Evolutionary conservation across 805 yeast species (phyloP).

Genomic region (Metschnikowia proteae): DNA sequence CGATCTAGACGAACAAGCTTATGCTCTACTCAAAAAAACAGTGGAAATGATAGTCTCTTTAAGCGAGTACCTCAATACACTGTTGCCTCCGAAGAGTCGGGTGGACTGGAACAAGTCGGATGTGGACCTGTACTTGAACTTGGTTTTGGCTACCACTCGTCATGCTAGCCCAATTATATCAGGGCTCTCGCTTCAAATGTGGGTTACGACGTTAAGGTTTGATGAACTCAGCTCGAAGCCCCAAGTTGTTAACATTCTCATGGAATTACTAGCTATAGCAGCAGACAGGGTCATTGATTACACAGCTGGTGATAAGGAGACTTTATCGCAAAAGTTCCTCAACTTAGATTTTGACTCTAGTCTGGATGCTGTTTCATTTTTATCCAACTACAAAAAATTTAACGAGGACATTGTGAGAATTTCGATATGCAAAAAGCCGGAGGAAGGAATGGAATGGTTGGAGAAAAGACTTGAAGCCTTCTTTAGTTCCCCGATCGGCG

Average conservation of each 20-base stretch:
- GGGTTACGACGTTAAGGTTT: slow-evolving; percentile 85
- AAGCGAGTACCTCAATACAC: slow-evolving; percentile 68
- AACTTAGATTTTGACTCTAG: slow-evolving; percentile 86
- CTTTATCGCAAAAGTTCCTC: slow-evolving; percentile 59
- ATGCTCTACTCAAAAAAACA: slow-evolving; percentile 80
- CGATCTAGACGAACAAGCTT: slow-evolving; percentile 73
- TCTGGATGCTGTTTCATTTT: slow-evolving; percentile 73
- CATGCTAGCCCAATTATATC: slow-evolving; percentile 87
- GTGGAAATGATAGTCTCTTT: slow-evolving; percentile 90
- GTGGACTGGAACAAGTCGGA: slow-evolving; percentile 56
- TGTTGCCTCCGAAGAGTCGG: slow-evolving; percentile 32
- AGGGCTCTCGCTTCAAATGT: slow-evolving; percentile 86
- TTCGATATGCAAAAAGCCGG: slow-evolving; percentile 80
- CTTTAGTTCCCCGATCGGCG: slow-evolving; percentile 68
- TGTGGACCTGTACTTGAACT: slow-evolving; percentile 60
- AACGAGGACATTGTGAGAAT: slow-evolving; percentile 89
- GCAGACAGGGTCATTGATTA: slow-evolving; percentile 77
- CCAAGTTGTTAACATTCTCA: slow-evolving; percentile 53
- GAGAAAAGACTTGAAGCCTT: slow-evolving; percentile 67
- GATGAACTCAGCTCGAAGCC: slow-evolving; percentile 64
- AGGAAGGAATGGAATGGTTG: slow-evolving; percentile 78
- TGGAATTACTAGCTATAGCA: slow-evolving; percentile 68
- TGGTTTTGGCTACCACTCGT: slow-evolving; percentile 75
- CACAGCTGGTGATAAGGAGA: slow-evolving; percentile 61
- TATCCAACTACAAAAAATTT: slow-evolving; percentile 74